Evolutionary conservation across 2,329 filamentous ascomycete genomes (phyloP), one percentile per base, ranked within the genome.

Genomic region (Diaporthe sp.): DNA sequence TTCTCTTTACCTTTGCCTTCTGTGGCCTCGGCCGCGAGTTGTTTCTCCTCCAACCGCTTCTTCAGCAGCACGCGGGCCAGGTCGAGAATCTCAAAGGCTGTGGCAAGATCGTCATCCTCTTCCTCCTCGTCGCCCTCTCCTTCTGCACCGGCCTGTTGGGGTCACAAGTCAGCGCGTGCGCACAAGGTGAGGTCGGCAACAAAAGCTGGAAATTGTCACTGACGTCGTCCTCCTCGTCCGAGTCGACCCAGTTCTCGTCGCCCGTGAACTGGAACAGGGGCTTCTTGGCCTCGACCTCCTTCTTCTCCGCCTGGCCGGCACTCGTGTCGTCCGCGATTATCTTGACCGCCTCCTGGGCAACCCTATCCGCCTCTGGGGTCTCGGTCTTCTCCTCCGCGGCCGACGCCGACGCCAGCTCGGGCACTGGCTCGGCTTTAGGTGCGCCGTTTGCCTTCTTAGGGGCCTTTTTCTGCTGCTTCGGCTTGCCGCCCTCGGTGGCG

Each of bases 201-300:
- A 62, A 53, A 13, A 72, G 19, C n/a, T 74, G 60, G 46, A 58
- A 60, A 10, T 49, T 28, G 19, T 17, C 39, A 73, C 71, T 73
- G 46, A 73, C 71, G 31, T 73, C 71, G 12, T 39, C 72, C 12
- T 72, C 75, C 28, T 72, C 94, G 67, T 97, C 95, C 0, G 93
- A 94, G 73, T 94, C 93, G 72, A 95, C 94, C 86, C 95, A 98
- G 82, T 98, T 96, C 84, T 98, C 96, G 82, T 98, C 96, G 75
- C 97, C 97, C 6, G 92, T 94, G 82, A 99, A 98, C 80, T 98
- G 94, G 84, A 99, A 98, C 78, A 95, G 91, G 0, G 94, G 92
- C 83, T 96, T 96, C 83, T 93, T 94, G 6, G 84, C 86, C 44
- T 87, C 85, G 19, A 80, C 79, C 58, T 82, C 85, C 34, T 85